Evolutionary conservation across 2,329 filamentous ascomycete species (phyloP), one percentile per base, ranked within the genome.

Genomic region (Cercospora beticola): DNA sequence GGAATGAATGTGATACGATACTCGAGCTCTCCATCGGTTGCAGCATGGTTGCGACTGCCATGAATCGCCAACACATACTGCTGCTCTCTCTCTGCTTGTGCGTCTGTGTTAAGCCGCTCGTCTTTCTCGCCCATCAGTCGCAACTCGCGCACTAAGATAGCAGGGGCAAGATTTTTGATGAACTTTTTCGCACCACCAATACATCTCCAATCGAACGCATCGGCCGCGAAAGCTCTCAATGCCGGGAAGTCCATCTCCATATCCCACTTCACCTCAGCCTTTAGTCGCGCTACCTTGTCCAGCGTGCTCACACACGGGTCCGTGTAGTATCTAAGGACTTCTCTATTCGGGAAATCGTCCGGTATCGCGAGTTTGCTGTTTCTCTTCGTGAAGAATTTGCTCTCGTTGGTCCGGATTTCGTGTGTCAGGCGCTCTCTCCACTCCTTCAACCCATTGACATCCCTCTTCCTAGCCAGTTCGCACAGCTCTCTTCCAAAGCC

Each of bases 131-230:
- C 80, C 56, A 79, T 76, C 69, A 83, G 68, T 14, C 82, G 78
- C 36, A 85, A 83, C 69, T 86, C 88, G 69, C 86, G 87, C 14
- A 88, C 84, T 2, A 98, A 82, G 1, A 98, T 81, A 7, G 90
- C 89, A 10, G 93, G 92, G 0, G 93, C 91, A 10, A 98, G 82
- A 30, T 92, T 90, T 14, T 90, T 87, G 30, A 97, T 89, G 69
- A 97, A 92, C 76, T 97, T 97, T 75, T 91, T 87, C 16, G 94
- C 93, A 0, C 94, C 94, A 62, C 86, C 86, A 30, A 89, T 86
- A 74, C 89, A 90, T 4, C 86, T 88, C 95, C 95, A 99, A 68
- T 94, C 93, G 72, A 99, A 96, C 0, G 90, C 90, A 71, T 96
- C 89, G 0, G 86, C 85, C 0, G 90, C 87, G 77, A 97, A 97